Base-by-base conservation (phyloP, 306 rosid genomes). In the Ormosia semicastrata region DNA sequence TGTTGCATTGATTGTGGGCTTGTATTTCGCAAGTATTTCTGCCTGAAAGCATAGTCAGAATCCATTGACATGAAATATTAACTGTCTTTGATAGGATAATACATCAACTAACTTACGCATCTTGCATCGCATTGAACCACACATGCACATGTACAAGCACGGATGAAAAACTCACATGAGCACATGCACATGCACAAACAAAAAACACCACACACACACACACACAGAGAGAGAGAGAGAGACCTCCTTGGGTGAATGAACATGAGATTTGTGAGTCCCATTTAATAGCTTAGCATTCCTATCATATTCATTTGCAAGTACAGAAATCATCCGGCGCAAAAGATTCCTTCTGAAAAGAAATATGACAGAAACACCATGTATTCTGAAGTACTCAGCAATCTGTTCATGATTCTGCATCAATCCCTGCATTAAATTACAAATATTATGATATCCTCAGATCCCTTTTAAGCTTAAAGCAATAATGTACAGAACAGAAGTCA, bases 181-280 rank as follows among this genome's bases (percentile, higher is more conserved):
- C n/a, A 50, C 3, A 39, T 39, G 15, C 47, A 66, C 8, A 43
- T 29, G 65, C 47, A 60, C 54, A 59, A 34, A 70, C 63, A 56
- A 32, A 46, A 15, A 34, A 33, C 24, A n/a, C n/a, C n/a, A 7
- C 9, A 41, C 46, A 41, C 46, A 41, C 46, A 41, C 46, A 41
- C 46, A 41, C 47, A 68, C 53, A 50, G 46, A 59, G 83, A 86
- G 83, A 59, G 58, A 81, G 72, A 88, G 58, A 84, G 36, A 39
- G 73, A 95, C 99, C 96, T 96, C 98, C 24, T 77, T 90, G 49
- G 90, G 88, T 50, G 99, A 96, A 89, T 96, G 99, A 52, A 90
- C 93, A 44, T 96, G 99, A 84, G 99, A 96, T 87, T 96, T 96
- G 91, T 96, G 99, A 78, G 97, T 96, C 66, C 99, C 98, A 18